These are phyloP conservation scores for Cercospora janseana DNA, from an alignment of 2,329 filamentous ascomycete species.

Conservation along the genomic window DNA sequence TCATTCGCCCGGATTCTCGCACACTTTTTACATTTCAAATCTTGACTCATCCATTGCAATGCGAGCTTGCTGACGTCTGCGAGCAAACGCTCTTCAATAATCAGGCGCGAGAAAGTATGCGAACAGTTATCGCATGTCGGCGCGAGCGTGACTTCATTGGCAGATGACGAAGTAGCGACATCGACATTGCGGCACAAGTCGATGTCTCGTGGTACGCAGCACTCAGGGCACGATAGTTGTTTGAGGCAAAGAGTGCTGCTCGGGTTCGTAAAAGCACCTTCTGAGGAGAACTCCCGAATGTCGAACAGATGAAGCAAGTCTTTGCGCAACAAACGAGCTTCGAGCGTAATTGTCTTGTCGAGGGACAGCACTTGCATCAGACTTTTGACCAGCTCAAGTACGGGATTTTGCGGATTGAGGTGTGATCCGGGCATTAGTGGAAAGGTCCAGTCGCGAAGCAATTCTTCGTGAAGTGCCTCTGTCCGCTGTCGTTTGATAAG, in stretches of 20 bases:
- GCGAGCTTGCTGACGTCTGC: slow-evolving; percentile 70
- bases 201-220: slow-evolving; percentile 82
- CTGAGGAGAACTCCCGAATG: slow-evolving; percentile 85
- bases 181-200: slow-evolving; percentile 90
- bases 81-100: slow-evolving; percentile 80
- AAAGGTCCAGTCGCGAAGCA: slow-evolving; percentile 83
- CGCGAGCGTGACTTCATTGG: slow-evolving; percentile 22
- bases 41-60: slow-evolving; percentile 82
- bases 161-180: slow-evolving; percentile 50
- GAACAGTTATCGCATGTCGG: slow-evolving; percentile 64
- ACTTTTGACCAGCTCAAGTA: slow-evolving; percentile 86
- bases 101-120: slow-evolving; percentile 71
- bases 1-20: slow-evolving; percentile 72
- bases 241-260: slow-evolving; percentile 69
- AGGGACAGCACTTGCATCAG: slow-evolving; percentile 90
- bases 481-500: slow-evolving; percentile 84
- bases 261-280: slow-evolving; percentile 85
- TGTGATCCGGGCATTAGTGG: slow-evolving; percentile 75
- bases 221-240: slow-evolving; percentile 83
- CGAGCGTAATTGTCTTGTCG: slow-evolving; percentile 85
- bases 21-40: slow-evolving; percentile 79
- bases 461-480: slow-evolving; percentile 83
- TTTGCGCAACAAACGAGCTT: slow-evolving; percentile 82
- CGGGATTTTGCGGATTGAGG: slow-evolving; percentile 64
- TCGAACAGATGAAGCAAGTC: slow-evolving; percentile 89